Percentiles rank a stretch among this genome's conserved stretches.
Evolutionary conservation across 2,329 filamentous ascomycete genomes (phyloP).

Genomic region (Hymenoscyphus fraxineus): DNA sequence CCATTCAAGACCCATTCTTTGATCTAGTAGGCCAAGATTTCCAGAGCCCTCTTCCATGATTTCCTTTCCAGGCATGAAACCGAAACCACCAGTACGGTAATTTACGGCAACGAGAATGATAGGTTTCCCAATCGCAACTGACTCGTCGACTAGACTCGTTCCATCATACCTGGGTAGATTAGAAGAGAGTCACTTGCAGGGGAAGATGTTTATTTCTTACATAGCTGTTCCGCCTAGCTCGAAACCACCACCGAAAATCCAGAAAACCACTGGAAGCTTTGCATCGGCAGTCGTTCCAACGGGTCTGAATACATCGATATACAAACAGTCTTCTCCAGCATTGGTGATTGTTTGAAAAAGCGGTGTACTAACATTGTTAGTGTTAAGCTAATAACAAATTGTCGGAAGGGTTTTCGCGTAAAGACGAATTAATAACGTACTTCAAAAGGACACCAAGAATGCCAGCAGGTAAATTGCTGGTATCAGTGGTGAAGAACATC

Average conservation of each 20-base stretch:
- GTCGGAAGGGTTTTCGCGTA: no score
- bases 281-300: slow-evolving; percentile 49
- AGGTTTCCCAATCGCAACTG: slow-evolving; percentile 50
- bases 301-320: slow-evolving; percentile 57
- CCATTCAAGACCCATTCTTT: slow-evolving; percentile 71
- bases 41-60: slow-evolving; percentile 62
- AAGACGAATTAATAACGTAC: no score
- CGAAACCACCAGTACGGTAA: slow-evolving; percentile 72
- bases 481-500: slow-evolving; percentile 56
- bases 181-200: no score
- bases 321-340: slow-evolving; percentile 62
- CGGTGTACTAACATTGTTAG: slow-evolving; percentile 37
- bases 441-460: slow-evolving; percentile 50
- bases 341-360: slow-evolving; percentile 53
- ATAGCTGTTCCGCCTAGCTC: slow-evolving; percentile 48
- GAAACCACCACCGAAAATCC: slow-evolving; percentile 68
- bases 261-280: slow-evolving; percentile 64
- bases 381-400: no score
- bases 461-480: slow-evolving; percentile 37
- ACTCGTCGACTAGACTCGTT: slow-evolving; percentile 43
- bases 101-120: slow-evolving; percentile 75
- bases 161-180: slow-evolving; percentile 43
- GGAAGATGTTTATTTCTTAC: slow-evolving; percentile 5
- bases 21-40: slow-evolving; percentile 71
- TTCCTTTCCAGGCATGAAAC: slow-evolving; percentile 68